Evolutionary conservation across 2,329 filamentous ascomycete species (phyloP).

Genomic region (Aspergillus pseudonomiae): DNA sequence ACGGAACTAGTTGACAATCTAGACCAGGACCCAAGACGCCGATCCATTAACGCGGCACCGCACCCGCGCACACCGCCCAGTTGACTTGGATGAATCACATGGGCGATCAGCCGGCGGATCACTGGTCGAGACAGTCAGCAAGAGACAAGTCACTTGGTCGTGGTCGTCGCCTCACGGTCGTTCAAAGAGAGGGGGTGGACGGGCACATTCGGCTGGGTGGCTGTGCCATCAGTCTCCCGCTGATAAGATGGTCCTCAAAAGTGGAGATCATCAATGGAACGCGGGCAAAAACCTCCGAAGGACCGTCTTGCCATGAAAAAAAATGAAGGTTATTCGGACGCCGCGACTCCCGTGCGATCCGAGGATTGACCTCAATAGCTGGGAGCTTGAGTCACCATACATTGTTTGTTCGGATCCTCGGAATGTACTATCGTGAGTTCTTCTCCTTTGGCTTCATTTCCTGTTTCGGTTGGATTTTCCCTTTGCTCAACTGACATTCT

Average conservation of each 20-base stretch:
- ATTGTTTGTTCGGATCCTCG: not conserved
- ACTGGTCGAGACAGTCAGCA: not conserved
- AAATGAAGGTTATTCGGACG: conserved; percentile 5
- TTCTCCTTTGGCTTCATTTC: not conserved
- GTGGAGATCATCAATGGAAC: not conserved
- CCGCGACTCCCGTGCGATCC: not conserved
- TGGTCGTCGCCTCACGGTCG: not conserved
- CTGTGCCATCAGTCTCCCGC: not conserved
- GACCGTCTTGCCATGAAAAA: not conserved
- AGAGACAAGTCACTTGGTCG: not conserved
- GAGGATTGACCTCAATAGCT: not conserved
- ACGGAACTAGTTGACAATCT: conserved; percentile 6
- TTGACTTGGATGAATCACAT: conserved; percentile 10
- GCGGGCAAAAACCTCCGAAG: not conserved
- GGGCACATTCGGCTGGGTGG: not conserved
- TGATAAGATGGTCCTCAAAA: not conserved
- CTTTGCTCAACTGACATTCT: not conserved
- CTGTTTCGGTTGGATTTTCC: not conserved
- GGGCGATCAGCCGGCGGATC: conserved; percentile 9
- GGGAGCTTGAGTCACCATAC: not conserved
- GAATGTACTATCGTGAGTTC: not conserved
- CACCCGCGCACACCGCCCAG: conserved; percentile 10
- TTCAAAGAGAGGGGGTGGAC: not conserved
- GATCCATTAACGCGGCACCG: conserved; percentile 8
- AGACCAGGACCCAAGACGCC: conserved; percentile 10